Percentiles rank a stretch among this genome's conserved stretches.
These are phyloP conservation scores for Entamoeba invadens DNA, from an alignment of 208 protist species.

Conservation along the genomic window DNA sequence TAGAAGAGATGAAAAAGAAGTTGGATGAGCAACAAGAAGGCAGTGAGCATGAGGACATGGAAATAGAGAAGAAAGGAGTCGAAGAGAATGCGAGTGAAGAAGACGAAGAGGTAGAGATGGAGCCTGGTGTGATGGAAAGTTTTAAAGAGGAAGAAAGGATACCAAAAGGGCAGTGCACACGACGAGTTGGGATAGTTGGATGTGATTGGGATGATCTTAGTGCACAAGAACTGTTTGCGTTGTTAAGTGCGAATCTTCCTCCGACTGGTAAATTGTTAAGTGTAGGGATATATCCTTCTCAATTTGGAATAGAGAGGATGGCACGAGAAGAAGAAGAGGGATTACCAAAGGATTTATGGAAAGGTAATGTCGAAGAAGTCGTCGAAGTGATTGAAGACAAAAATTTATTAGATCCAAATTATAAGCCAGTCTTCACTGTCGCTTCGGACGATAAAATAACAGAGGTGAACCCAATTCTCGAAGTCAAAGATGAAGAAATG, in stretches of 20 bases:
- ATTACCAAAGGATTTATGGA: background rate
- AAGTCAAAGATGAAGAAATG: background rate
- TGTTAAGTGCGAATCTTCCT: background rate
- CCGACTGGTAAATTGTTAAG: background rate
- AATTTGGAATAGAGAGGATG: background rate
- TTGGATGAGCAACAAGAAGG: background rate
- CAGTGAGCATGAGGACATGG: background rate
- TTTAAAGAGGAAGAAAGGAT: background rate
- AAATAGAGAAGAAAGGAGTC: background rate
- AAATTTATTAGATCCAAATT: background rate
- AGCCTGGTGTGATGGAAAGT: background rate
- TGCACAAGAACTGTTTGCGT: background rate
- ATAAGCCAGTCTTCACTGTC: background rate
- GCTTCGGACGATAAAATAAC: background rate
- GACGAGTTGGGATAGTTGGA: background rate
- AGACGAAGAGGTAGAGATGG: background rate
- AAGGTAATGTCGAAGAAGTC: background rate
- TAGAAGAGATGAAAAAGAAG: background rate
- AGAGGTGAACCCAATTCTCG: background rate
- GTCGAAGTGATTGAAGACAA: background rate
- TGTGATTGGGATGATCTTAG: background rate
- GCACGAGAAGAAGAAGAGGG: background rate
- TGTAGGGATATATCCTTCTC: background rate
- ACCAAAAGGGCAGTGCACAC: background rate
- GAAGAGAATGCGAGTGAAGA: background rate